Evolutionary conservation across 495 filamentous ascomycete genomes (phyloP), one percentile per base, ranked within the genome.

Genomic region (Parathielavia appendiculata): DNA sequence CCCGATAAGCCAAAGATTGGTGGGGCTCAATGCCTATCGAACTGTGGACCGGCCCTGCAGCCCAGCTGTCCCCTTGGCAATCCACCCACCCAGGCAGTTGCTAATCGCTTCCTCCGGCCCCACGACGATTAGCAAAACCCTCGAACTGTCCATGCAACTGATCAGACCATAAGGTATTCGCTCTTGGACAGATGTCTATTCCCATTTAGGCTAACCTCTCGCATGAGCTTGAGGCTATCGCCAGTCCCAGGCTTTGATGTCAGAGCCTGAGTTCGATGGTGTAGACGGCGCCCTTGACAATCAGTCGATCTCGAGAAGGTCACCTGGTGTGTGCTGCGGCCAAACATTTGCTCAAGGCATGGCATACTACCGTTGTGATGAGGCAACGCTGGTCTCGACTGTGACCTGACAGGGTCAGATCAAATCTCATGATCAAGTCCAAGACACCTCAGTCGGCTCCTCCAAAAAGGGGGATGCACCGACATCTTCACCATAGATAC

Each of bases 1-100:
- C 2, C 54, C 57, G 63, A 65, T 67, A 67, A 67, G 64, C 44
- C 10, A n/a, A n/a, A 43, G 34, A 56, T 60, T 60, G 50, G 59
- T 62, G 59, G 65, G 57, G 59, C 32, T 34, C 5, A 2, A 16
- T 34, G 16, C 58, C 62, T 64, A 64, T 64, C 62, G 54, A 14
- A 19, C 1, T 20, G 35, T 13, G 34, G 41, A 41, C 61, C 54
- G 57, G 14, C 54, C 12, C 43, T 46, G 53, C 26, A 10, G 12
- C 10, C 10, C 40, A 17, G 39, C 32, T 51, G 20, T n/a, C n/a
- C n/a, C n/a, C n/a, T n/a, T n/a, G 39, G 10, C n/a, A 52, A 19
- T 20, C 23, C 17, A 38, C 30, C 19, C 14, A 40, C 40, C 36
- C 38, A 10, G 26, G 3, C 26, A 30, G 26, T 30, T 30, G 3